Base-by-base conservation (phyloP, 1,284 basidiomycete species). In the Thelephora terrestris region DNA sequence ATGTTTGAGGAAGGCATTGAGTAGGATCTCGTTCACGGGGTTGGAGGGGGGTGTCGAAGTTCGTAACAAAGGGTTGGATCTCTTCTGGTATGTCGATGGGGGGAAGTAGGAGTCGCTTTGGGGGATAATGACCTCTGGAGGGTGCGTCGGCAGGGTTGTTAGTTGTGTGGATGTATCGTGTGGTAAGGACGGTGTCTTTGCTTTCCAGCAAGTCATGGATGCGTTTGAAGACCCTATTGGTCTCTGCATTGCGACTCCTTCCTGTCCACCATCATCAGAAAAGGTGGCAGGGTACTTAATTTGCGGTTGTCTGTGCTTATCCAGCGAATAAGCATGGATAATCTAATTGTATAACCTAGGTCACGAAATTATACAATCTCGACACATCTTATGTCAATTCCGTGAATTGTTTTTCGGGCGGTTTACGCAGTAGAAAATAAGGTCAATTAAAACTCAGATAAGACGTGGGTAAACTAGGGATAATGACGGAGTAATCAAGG, bases 101-200 rank as follows among this genome's bases (percentile, higher is more conserved):
- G 2, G 66, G 66, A 6, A 70, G 64, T 45, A 71, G 61, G 47
- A 59, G 55, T 29, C 35, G 5, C 0, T 14, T 1, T 1, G 58
- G 39, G 2, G 56, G 56, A 46, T 63, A 69, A 6, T 59, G 44
- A 0, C 71, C 67, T 10, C 65, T 27, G 0, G 68, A 76, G 0
- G 70, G 68, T 1, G 7, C 42, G 39, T 75, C 68, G 2, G 72
- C 68, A 7, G 69, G 71, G 55, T 74, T 74, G 9, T n/a, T 2
- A 0, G 50, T 53, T 27, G 58, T 62, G 12, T 45, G 25, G 43
- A 64, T 53, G 47, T 67, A 67, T 21, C 21, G 3, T 1, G 54
- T 37, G 49, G 56, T 45, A n/a, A 57, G 14, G 0, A 10, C 9
- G 29, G 27, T 36, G 0, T 43, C 0, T 0, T 5, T 1, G 9